Evolutionary conservation across 2,329 filamentous ascomycete genomes (phyloP).

Genomic region (Emericellopsis cladophorae): DNA sequence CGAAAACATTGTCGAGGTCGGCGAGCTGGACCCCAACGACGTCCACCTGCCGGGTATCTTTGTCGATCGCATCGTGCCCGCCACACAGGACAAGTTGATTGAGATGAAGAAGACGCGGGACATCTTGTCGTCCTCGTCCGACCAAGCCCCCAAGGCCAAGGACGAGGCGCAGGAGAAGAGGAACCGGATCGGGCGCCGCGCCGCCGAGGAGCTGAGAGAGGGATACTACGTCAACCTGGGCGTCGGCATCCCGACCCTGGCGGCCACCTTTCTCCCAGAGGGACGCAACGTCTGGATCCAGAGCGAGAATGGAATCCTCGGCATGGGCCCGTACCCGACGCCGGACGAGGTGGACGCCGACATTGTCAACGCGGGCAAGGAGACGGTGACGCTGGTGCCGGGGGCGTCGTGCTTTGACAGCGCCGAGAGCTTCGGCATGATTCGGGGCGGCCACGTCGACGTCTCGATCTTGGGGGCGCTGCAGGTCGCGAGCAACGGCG

Average conservation of each 20-base stretch:
- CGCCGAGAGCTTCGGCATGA: constrained; percentile 78
- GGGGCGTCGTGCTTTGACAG: constrained; percentile 70
- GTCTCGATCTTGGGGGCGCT: constrained; percentile 74
- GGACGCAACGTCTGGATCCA: constrained; percentile 72
- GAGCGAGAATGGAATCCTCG: constrained; percentile 75
- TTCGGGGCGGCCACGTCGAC: constrained; percentile 71
- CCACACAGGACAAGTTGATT: constrained; percentile 57
- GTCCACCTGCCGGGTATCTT: constrained; percentile 75
- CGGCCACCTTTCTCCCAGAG: constrained; percentile 59
- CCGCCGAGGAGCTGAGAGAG: constrained; percentile 69
- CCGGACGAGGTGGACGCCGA: constrained; percentile 61
- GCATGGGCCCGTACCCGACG: constrained; percentile 65
- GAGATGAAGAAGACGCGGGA: constrained; percentile 29
- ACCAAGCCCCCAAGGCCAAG: constrained; percentile 8
- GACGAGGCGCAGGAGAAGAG: constrained; percentile 35
- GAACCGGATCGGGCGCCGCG: constrained; percentile 61
- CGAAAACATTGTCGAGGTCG: constrained; percentile 67
- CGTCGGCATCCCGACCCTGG: constrained; percentile 78
- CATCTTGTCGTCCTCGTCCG: too few relatives aligned
- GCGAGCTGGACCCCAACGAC: constrained; percentile 59
- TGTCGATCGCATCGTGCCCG: constrained; percentile 67
- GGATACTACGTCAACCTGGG: constrained; percentile 73
- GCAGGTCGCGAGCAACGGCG: constrained; percentile 62
- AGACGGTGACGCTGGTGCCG: constrained; percentile 68
- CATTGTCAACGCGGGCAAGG: constrained; percentile 78